Evolutionary conservation across 75 land plant genomes (phyloP), one percentile per base, ranked within the genome.

Genomic region (Pinus albicaulis): DNA sequence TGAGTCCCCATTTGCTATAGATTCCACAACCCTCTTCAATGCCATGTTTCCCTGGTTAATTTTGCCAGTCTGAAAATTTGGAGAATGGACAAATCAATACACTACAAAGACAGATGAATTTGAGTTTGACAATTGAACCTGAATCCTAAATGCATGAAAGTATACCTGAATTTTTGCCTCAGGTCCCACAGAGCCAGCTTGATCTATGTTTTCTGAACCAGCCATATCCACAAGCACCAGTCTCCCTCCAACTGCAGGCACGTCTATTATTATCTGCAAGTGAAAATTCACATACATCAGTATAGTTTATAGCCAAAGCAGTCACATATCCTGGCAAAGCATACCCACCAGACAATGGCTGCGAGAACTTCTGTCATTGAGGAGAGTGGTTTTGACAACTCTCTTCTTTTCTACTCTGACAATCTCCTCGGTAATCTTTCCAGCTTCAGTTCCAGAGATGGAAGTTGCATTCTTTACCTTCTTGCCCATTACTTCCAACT

Each of bases 101-200:
- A 41, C 24, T 38, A 38, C 71, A 68, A 48, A 17, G 52, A 41
- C 52, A 38, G 24, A 36, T 20, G 38, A 23, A 41, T 68, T 68
- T 68, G 24, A n/a, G 71, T 20, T 68, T 22, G 20, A 41, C 19
- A 23, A 68, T 23, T 68, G 5, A 48, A 68, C 31, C 5, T 11
- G 24, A n/a, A 57, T 58, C 7, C 59, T 74, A 56, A 24, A 23
- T 10, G 41, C 59, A 74, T 5, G 12, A 55, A 66, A 34, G 10
- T n/a, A 12, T 79, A 96, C 99, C 92, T 96, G 99, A 89, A 94
- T 81, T 90, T 96, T 96, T 20, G 93, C 88, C 73, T 96, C 99
- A 26, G 86, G 75, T 19, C 99, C 99, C 78, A 57, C 59, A 24
- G 87, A 85, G 20, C 99, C 99, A 74, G 99, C 95, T 83, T 93